Evolutionary conservation across 202 grass and related monocot genomes (phyloP).

Genomic region (Brachypodium distachyon): DNA sequence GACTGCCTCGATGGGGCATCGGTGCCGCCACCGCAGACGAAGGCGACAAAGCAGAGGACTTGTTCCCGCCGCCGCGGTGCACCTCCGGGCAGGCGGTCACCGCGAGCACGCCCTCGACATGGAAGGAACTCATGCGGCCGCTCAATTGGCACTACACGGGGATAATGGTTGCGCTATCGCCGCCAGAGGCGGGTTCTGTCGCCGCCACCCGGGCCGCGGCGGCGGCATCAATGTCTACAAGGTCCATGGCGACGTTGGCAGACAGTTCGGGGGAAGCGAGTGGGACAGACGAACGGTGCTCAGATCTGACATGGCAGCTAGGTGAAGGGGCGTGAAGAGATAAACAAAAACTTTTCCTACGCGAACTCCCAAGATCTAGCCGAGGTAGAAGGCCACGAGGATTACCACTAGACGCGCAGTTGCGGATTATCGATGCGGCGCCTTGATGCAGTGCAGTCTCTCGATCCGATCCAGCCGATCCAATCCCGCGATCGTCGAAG

Average conservation of each 20-base stretch:
- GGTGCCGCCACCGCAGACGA: no score
- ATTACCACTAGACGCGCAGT: no score
- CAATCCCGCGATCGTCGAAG: no score
- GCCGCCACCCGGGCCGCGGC: not conserved
- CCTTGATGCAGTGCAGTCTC: no score
- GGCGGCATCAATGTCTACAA: not conserved
- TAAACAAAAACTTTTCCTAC: no score
- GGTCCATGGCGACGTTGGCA: not conserved
- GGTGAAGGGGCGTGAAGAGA: no score
- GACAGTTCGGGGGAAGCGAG: not conserved
- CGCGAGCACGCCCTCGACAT: not conserved
- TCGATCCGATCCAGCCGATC: no score
- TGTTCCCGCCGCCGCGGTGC: slow-evolving; percentile 20
- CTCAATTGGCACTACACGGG: slow-evolving; percentile 18
- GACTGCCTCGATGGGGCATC: no score
- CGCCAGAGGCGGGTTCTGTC: not conserved
- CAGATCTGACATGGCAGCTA: slow-evolving; percentile 47
- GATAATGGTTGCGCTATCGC: not conserved
- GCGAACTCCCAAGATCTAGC: no score
- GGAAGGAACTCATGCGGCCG: slow-evolving; percentile 14
- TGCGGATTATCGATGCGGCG: no score
- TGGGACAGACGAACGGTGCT: slow-evolving; percentile 23
- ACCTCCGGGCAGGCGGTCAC: not conserved
- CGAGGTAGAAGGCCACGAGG: no score
- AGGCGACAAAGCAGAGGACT: not conserved